A percentile compares a stretch with the other conserved stretches of the same genome.
Conservation (phyloP, 2,329 filamentous ascomycete genomes). For the Colletotrichum sp. region DNA sequence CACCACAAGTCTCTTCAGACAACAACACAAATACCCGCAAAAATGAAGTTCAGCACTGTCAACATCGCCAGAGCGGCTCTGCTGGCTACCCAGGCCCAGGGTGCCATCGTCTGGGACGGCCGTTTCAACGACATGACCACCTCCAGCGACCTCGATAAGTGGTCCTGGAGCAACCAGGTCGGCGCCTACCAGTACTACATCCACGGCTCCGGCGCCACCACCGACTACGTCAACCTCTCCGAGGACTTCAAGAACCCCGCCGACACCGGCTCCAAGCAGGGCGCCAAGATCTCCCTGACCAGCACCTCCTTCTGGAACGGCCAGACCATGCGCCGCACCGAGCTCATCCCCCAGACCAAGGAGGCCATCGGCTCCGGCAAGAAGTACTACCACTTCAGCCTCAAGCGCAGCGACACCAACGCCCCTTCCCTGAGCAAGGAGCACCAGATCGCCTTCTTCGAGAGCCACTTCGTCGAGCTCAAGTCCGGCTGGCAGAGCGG, state of each 20-base stretch:
- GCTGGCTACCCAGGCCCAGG: conserved; percentile 15
- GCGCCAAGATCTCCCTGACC: conserved; percentile 71
- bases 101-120: conserved; percentile 64
- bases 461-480: conserved; percentile 77
- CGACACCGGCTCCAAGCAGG: conserved; percentile 65
- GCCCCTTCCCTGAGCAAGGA: conserved; percentile 66
- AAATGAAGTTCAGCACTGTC: conserved; percentile 17
- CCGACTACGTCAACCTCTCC: conserved; percentile 66
- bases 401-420: conserved; percentile 65
- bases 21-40: not conserved
- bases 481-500: conserved; percentile 69
- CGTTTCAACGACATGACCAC: conserved; percentile 65
- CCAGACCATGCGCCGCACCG: conserved; percentile 74
- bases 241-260: conserved; percentile 68
- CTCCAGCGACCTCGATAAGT: conserved; percentile 60
- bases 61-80: conserved; percentile 17
- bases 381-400: conserved; percentile 75
- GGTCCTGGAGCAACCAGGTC: conserved; percentile 73
- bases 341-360: conserved; percentile 74
- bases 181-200: conserved; percentile 80
- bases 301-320: conserved; percentile 73
- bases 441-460: conserved; percentile 70
- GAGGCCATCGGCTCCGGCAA: conserved; percentile 68
- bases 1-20: not conserved
- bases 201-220: conserved; percentile 63